Conservation (phyloP, 208 protist genomes). For the Crithidia bombi region DNA sequence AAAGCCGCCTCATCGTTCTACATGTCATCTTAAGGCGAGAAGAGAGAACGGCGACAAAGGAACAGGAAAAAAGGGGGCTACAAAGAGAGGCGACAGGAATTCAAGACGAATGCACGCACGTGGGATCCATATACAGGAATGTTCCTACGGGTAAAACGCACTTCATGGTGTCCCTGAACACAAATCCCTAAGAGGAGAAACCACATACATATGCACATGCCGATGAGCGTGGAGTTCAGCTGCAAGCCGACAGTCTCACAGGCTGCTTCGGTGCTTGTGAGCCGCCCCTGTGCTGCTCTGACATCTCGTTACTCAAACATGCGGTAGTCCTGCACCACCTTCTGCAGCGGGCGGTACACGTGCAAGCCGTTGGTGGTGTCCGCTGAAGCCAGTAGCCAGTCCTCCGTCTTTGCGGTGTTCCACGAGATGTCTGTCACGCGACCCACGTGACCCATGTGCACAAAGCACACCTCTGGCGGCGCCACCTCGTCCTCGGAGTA, state of each 20-base stretch:
- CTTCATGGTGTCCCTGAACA: too few relatives aligned
- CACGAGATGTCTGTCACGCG: slow-evolving; percentile 95
- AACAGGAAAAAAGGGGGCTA: too few relatives aligned
- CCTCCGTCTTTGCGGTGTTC: slow-evolving; percentile 80
- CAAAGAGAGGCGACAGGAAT: slow-evolving; percentile 12
- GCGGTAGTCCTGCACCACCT: slow-evolving; percentile 52
- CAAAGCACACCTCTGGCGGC: slow-evolving; percentile 85
- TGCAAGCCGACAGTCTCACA: too few relatives aligned
- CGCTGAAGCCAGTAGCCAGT: slow-evolving; percentile 93
- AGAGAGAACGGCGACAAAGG: too few relatives aligned
- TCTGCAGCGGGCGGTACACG: slow-evolving; percentile 54
- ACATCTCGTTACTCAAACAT: slow-evolving; percentile 12
- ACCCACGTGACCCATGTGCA: slow-evolving; percentile 97
- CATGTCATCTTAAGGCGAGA: too few relatives aligned
- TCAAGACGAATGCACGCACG: not conserved
- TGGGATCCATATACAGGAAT: too few relatives aligned
- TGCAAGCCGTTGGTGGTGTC: slow-evolving; percentile 97
- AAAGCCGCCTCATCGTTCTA: too few relatives aligned
- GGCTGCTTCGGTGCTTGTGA: too few relatives aligned
- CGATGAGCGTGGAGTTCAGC: too few relatives aligned
- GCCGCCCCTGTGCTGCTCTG: too few relatives aligned
- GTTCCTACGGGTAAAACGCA: too few relatives aligned
- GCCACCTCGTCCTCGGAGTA: slow-evolving; percentile 55
- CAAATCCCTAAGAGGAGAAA: not conserved
- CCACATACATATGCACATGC: too few relatives aligned